A percentile compares a stretch with the other conserved stretches of the same genome.
phyloP scores from a whole-genome alignment of 768 basidiomycete species.

The Termitomyces sp. region DNA sequence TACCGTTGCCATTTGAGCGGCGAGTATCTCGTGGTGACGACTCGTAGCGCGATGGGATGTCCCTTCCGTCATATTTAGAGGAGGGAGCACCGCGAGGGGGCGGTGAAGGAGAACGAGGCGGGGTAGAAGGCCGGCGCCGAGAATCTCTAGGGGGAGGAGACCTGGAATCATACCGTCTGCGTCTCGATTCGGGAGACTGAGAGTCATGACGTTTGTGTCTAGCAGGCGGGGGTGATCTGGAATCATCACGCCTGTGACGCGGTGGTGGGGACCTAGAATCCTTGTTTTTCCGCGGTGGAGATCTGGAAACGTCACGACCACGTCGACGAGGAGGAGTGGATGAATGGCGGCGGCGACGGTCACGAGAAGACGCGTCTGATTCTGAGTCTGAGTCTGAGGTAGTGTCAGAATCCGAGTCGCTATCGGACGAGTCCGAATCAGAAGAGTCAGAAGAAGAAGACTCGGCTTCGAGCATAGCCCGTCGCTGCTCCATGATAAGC shows the following conservation, averaged over 20 bases:
- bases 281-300: constrained; percentile 15
- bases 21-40: constrained; percentile 15
- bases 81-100: constrained; percentile 5
- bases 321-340: constrained; percentile 23
- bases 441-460: constrained; percentile 36
- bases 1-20: constrained; percentile 5
- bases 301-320: constrained; percentile 14
- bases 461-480: constrained; percentile 77
- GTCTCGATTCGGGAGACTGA: constrained; percentile 8
- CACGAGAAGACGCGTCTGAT: constrained; percentile 16
- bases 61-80: constrained; percentile 4
- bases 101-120: constrained; percentile 10
- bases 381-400: constrained; percentile 17
- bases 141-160: constrained; percentile 20
- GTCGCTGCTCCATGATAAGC: constrained; percentile 91
- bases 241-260: constrained; percentile 17
- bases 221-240: constrained; percentile 24
- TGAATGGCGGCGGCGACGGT: constrained; percentile 23
- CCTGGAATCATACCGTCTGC: constrained; percentile 19
- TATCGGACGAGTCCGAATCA: constrained; percentile 31
- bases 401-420: constrained; percentile 22
- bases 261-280: constrained; percentile 5
- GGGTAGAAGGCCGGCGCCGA: constrained; percentile 9
- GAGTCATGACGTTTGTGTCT: not conserved
- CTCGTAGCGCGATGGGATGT: constrained; percentile 12